Conservation (phyloP, 441 rosid species). For the Erodium moschatum region DNA sequence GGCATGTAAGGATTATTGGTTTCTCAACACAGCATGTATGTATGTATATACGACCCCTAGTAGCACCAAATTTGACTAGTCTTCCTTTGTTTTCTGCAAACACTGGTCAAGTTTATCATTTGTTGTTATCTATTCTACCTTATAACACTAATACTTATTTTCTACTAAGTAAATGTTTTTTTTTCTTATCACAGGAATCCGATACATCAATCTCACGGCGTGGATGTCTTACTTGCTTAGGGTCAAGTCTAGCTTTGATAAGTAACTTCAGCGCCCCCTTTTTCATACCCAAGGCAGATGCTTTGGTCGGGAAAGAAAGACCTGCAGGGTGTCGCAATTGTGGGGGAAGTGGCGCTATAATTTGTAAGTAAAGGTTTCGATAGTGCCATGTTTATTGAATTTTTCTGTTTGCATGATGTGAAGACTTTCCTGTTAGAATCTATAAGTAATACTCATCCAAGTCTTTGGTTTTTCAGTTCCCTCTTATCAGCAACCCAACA, state of each 20-base stretch:
- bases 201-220: constrained; percentile 47
- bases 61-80: neutral
- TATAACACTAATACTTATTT: neutral
- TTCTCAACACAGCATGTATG: neutral
- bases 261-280: constrained; percentile 31
- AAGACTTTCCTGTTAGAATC: neutral
- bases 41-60: neutral
- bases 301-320: constrained; percentile 51
- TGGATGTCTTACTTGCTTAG: constrained; percentile 52
- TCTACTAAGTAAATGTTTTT: neutral
- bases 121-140: too few species aligned
- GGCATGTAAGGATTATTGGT: neutral
- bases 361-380: constrained; percentile 45
- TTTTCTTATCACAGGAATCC: constrained; percentile 32
- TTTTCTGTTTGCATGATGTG: constrained; percentile 9
- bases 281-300: constrained; percentile 35
- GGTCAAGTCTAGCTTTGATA: constrained; percentile 49
- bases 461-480: neutral
- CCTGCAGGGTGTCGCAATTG: constrained; percentile 62
- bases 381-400: neutral
- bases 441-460: neutral
- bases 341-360: constrained; percentile 64
- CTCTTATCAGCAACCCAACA: too few species aligned
- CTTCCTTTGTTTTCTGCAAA: neutral
- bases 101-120: neutral